These are phyloP conservation scores for Aspergillus aculeatus DNA, from an alignment of 2,329 filamentous ascomycete species.

Conservation along the genomic window DNA sequence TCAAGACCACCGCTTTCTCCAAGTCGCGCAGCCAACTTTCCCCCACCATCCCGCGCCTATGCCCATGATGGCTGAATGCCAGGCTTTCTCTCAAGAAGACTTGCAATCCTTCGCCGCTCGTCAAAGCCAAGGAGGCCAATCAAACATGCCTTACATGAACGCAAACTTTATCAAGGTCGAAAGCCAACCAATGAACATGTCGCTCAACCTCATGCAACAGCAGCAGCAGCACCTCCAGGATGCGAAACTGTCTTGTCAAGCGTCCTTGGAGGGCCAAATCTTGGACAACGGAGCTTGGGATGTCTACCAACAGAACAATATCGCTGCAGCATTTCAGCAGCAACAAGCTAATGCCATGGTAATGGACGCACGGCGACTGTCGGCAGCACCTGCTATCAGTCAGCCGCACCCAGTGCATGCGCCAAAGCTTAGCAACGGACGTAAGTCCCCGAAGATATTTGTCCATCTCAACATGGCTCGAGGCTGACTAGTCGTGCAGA, in stretches of 20 bases:
- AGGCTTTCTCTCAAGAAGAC: conserved; percentile 32
- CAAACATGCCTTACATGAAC: conserved; percentile 23
- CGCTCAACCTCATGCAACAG: conserved; percentile 27
- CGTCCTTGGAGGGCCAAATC: conserved; percentile 22
- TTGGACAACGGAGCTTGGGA: conserved; percentile 28
- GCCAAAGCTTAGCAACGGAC: conserved; percentile 59
- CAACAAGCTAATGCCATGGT: conserved; percentile 25
- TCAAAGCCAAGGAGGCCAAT: conserved; percentile 41
- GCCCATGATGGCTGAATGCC: conserved; percentile 26
- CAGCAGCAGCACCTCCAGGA: conserved; percentile 28
- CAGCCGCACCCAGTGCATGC: conserved; percentile 57
- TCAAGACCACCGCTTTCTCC: conserved; percentile 82
- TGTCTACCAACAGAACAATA: conserved; percentile 24
- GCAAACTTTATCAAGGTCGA: conserved; percentile 20
- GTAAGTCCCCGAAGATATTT: conserved; percentile 46
- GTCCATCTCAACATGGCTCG: not conserved
- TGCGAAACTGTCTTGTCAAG: conserved; percentile 19
- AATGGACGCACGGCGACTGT: conserved; percentile 34
- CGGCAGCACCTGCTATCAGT: conserved; percentile 39
- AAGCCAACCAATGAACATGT: conserved; percentile 23
- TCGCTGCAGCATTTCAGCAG: conserved; percentile 23
- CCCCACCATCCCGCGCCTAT: conserved; percentile 33
- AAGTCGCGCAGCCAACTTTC: conserved; percentile 62
- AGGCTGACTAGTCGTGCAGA: conserved; percentile 41
- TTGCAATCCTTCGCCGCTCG: conserved; percentile 29